Base-by-base conservation (phyloP, 495 filamentous ascomycete genomes). In the Penicillium flavigenum region DNA sequence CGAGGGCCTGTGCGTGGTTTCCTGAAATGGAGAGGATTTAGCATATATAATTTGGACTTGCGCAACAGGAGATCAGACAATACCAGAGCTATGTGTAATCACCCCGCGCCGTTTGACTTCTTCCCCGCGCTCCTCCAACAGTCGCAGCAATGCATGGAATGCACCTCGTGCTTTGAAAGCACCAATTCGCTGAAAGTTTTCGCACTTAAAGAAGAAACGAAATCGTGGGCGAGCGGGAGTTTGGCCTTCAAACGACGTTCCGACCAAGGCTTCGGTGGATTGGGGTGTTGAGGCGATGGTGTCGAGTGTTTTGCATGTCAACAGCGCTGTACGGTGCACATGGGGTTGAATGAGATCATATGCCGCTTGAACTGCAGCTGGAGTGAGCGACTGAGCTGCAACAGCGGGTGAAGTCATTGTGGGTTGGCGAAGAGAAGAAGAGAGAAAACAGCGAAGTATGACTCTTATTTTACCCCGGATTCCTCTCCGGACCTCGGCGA, bases 1-100 rank as follows among this genome's bases (percentile, higher is more conserved):
- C 84, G 54, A 98, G 87, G 19, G 94, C 94, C 82, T 96, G 91
- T 0, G 94, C 94, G 73, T 98, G 94, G 76, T 98, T 98, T 27
- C 93, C 92, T 91, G 48, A 34, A 27, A 12, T n/a, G 17, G 27
- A 38, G 2, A 26, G 0, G 31, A 26, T 32, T 64, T 19, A 65
- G 56, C 52, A 62, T 54, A 20, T 20, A n/a, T 19, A 17, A 12
- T 36, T 14, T 24, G 1, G 24, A 5, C 1, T 11, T 8, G 22
- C 26, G 29, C 12, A 16, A 19, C 11, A 14, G 45, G 34, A 14
- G 24, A 46, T 12, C 36, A 36, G 32, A 29, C 50, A 42, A 54
- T 72, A 92, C 92, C 93, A 66, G 86, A 90, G 68, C 88, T 92
- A 76, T 98, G 94, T 63, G 94, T 98, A 48, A 94, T 83, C 3